Percentiles rank a stretch among this genome's conserved stretches.
These are phyloP conservation scores for Epithemia pelagica DNA, from an alignment of 108 stramenopile species.

Conservation along the genomic window DNA sequence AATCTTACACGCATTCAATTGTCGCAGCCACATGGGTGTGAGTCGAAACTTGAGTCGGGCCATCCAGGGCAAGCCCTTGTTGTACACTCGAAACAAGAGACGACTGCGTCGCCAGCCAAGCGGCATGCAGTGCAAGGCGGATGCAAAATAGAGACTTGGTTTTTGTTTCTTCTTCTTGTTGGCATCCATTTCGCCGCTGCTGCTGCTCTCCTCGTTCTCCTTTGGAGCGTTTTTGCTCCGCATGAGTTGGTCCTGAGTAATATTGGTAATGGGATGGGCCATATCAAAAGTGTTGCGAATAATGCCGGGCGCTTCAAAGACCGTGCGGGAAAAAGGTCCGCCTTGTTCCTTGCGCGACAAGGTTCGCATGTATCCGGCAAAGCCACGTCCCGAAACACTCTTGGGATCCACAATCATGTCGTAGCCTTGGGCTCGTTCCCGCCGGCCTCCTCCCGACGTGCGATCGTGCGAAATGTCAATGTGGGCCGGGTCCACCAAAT, in stretches of 20 bases:
- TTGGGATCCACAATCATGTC: conserved; percentile 20
- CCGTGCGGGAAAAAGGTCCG: background rate
- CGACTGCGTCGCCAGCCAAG: conserved; percentile 22
- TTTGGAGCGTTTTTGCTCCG: too few species aligned
- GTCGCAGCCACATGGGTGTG: conserved; percentile 14
- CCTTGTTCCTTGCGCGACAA: background rate
- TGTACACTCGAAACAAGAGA: conserved; percentile 27
- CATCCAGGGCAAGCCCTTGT: conserved; percentile 1
- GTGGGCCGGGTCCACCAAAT: conserved; percentile 66
- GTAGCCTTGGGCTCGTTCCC: conserved; percentile 20
- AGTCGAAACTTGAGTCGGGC: conserved; percentile 6
- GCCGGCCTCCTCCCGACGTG: conserved; percentile 22
- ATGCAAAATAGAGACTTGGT: conserved; percentile 11
- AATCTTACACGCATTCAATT: conserved; percentile 33
- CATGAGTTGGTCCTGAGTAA: background rate
- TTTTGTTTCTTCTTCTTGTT: background rate
- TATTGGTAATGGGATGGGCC: background rate
- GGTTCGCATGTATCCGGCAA: conserved; percentile 5
- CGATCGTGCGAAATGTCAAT: conserved; percentile 24
- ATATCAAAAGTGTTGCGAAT: conserved; percentile 8
- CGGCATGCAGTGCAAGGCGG: conserved; percentile 32
- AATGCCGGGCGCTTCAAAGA: conserved; percentile 27
- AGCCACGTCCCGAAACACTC: conserved; percentile 4
- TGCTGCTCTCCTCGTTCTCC: too few species aligned
- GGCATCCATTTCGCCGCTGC: too few species aligned